phyloP scores from a whole-genome alignment of 2,329 filamentous ascomycete species.

The Penicillium sp. region DNA sequence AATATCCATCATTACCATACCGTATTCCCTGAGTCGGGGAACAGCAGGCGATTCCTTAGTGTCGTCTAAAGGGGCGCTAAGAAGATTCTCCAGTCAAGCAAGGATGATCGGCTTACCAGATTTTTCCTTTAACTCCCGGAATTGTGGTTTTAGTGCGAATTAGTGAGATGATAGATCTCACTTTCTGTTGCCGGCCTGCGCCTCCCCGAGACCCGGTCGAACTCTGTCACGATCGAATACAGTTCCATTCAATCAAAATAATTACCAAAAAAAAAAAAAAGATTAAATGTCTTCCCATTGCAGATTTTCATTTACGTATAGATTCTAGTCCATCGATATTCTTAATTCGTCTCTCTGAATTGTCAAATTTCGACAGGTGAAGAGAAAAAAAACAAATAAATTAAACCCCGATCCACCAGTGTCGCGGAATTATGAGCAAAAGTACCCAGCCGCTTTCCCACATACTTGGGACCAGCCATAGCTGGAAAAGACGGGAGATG shows the following conservation, averaged over 20 bases:
- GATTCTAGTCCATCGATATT: not conserved
- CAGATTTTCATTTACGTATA: not conserved
- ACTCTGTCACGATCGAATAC: constrained; percentile 8
- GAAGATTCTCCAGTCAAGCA: constrained; percentile 25
- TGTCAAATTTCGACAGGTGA: no score
- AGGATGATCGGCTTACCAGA: constrained; percentile 31
- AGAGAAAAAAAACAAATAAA: not conserved
- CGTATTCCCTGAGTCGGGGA: constrained; percentile 28
- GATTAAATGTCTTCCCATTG: not conserved
- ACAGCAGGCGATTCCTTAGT: constrained; percentile 20
- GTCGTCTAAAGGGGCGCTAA: constrained; percentile 26
- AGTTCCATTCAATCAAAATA: not conserved
- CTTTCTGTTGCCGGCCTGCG: constrained; percentile 16
- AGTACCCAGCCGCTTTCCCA: constrained; percentile 9
- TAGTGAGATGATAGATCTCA: constrained; percentile 42
- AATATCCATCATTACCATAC: not conserved
- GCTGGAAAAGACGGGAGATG: constrained; percentile 10
- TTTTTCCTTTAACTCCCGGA: constrained; percentile 26
- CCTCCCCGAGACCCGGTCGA: constrained; percentile 20
- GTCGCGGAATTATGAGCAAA: constrained; percentile 10
- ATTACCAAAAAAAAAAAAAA: not conserved
- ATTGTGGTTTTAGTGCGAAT: constrained; percentile 34
- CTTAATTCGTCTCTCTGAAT: no score
- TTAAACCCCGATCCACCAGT: constrained; percentile 3
- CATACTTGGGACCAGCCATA: constrained; percentile 1